Percentiles rank a stretch among this genome's conserved stretches.
Evolutionary conservation across 257 asterid species (phyloP).

Genomic region (Datura wrightii): DNA sequence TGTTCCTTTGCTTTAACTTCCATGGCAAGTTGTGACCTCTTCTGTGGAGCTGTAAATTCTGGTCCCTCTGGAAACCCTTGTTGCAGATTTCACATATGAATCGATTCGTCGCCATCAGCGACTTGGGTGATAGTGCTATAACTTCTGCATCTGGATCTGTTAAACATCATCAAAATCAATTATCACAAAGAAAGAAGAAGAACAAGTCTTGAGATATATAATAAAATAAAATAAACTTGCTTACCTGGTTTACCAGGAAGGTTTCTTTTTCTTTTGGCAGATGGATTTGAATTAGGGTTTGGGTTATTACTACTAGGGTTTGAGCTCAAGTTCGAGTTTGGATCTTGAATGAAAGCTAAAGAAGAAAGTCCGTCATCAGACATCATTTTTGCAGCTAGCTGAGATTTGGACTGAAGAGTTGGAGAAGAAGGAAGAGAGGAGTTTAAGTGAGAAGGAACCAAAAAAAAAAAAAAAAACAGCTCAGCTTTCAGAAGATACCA

Average conservation of each 20-base stretch:
- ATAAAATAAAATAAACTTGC: background rate
- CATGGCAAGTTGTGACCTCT: constrained; percentile 43
- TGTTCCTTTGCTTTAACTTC: constrained; percentile 41
- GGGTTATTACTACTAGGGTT: constrained; percentile 23
- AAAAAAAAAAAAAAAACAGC: background rate
- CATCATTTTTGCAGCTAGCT: constrained; percentile 56
- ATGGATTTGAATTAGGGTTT: constrained; percentile 35
- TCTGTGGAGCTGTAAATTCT: constrained; percentile 40
- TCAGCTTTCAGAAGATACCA: constrained; percentile 45
- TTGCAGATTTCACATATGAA: constrained; percentile 41
- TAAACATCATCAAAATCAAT: background rate
- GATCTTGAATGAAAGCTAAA: constrained; percentile 64
- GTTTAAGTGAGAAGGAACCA: background rate
- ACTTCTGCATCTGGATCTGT: constrained; percentile 44
- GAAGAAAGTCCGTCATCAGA: constrained; percentile 74
- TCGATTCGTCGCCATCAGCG: constrained; percentile 40
- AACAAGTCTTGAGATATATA: no score
- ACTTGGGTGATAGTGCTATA: constrained; percentile 39
- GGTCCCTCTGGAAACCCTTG: constrained; percentile 43
- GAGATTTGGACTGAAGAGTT: background rate
- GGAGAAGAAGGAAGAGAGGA: background rate
- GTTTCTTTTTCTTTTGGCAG: constrained; percentile 37
- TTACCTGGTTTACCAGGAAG: constrained; percentile 40
- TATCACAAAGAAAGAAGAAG: background rate
- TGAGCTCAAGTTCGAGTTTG: constrained; percentile 33